Conservation (phyloP, 257 asterid genomes). For the Forsythia suspensa region DNA sequence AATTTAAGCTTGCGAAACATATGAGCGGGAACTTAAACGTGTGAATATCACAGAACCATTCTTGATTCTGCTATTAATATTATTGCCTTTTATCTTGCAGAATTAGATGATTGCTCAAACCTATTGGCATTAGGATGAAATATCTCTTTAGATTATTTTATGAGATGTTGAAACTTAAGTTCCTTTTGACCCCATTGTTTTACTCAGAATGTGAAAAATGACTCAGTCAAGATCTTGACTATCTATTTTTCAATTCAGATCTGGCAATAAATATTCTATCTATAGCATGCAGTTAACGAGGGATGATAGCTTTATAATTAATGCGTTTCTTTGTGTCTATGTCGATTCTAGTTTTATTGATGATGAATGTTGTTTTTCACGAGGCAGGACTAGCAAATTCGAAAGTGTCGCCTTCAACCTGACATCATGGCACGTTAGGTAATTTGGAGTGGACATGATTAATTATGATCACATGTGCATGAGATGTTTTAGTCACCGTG, state of each 20-base stretch:
- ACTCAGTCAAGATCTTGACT: neutral
- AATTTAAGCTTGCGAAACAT: neutral
- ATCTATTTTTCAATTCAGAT: neutral
- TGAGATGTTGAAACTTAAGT: neutral
- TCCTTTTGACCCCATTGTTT: neutral
- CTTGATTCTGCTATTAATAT: neutral
- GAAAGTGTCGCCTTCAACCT: neutral
- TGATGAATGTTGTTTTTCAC: neutral
- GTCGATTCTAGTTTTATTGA: neutral
- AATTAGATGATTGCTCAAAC: neutral
- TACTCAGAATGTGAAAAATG: neutral
- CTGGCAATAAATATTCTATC: neutral
- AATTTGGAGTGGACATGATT: neutral
- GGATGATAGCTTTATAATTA: neutral
- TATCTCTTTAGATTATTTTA: neutral
- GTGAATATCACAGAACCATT: neutral
- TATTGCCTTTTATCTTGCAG: neutral
- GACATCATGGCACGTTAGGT: neutral
- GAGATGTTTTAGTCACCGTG: too few relatives aligned
- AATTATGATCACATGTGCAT: too few relatives aligned
- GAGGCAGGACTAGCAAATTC: neutral
- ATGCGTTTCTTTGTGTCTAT: neutral
- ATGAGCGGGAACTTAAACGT: neutral
- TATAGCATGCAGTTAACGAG: neutral
- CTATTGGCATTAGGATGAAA: too few relatives aligned